Conservation (phyloP, 352 stramenopile genomes). For the Phytophthora multivora region DNA sequence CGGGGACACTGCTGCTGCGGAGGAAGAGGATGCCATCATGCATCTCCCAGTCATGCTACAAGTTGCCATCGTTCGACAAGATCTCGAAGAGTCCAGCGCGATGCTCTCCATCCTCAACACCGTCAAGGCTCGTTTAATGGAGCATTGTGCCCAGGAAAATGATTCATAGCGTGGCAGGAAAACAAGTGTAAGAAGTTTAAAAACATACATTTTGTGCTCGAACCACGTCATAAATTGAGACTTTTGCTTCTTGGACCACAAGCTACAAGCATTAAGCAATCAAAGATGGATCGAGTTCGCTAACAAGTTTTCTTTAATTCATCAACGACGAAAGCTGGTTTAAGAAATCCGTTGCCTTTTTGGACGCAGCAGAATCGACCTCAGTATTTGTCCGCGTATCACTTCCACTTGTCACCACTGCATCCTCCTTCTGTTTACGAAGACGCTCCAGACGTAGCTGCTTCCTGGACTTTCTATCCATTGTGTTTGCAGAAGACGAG, state of each 20-base stretch:
- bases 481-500: slow-evolving; percentile 11
- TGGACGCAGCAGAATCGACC: slow-evolving; percentile 39
- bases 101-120: slow-evolving; percentile 81
- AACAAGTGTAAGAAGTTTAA: neutral
- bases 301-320: neutral
- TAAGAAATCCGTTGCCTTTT: slow-evolving; percentile 66
- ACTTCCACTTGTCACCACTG: slow-evolving; percentile 2
- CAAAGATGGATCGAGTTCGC: too few relatives aligned
- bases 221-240: too few relatives aligned
- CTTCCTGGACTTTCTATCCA: slow-evolving; percentile 60
- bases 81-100: slow-evolving; percentile 69
- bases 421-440: slow-evolving; percentile 37
- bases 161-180: slow-evolving; percentile 34
- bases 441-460: slow-evolving; percentile 69
- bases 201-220: too few relatives aligned
- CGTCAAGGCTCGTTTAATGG: slow-evolving; percentile 66
- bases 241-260: too few relatives aligned
- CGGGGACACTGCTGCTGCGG: slow-evolving; percentile 66
- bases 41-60: slow-evolving; percentile 89
- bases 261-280: too few relatives aligned
- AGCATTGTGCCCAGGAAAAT: slow-evolving; percentile 64
- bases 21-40: slow-evolving; percentile 91
- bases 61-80: slow-evolving; percentile 70
- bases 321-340: slow-evolving; percentile 49
- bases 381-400: neutral